Evolutionary conservation across 805 yeast species (phyloP).

Genomic region (Starmerella sirachaensis): DNA sequence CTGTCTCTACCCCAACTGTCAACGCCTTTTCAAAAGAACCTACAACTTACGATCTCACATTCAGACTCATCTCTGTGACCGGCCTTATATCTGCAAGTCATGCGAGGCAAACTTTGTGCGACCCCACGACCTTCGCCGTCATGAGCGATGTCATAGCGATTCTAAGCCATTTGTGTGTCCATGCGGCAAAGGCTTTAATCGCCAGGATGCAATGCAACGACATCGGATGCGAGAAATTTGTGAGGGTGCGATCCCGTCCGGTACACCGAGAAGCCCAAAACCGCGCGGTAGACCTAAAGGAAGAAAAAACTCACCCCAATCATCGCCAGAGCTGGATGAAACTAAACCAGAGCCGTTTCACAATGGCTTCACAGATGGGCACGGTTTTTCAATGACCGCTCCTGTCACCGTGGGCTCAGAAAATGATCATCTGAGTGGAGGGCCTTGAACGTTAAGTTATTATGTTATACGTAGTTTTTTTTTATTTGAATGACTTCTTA

Average conservation of each 20-base stretch:
- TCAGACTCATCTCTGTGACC: constrained; percentile 88
- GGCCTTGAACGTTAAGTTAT: not conserved
- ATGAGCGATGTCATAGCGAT: constrained; percentile 72
- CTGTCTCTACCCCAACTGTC: constrained; percentile 68
- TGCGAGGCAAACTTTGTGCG: constrained; percentile 86
- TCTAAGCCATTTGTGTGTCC: constrained; percentile 59
- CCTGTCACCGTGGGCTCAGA: too few relatives aligned
- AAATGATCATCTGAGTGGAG: not conserved
- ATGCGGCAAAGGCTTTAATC: constrained; percentile 87
- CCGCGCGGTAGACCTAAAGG: constrained; percentile 19
- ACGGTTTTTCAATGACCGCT: too few relatives aligned
- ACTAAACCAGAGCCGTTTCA: constrained; percentile 1
- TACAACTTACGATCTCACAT: constrained; percentile 92
- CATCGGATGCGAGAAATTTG: constrained; percentile 75
- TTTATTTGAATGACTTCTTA: not conserved
- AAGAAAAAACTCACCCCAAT: constrained; percentile 9
- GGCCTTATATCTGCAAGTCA: constrained; percentile 69
- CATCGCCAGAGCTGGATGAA: constrained; percentile 6
- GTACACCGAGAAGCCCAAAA: constrained; percentile 14
- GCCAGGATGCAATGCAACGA: constrained; percentile 77
- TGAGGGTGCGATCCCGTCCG: constrained; percentile 45
- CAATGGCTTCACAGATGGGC: too few relatives aligned
- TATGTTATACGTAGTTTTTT: not conserved
- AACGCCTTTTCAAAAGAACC: constrained; percentile 71
- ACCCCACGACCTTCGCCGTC: constrained; percentile 88